phyloP scores from a whole-genome alignment of 352 stramenopile species.

The Phytophthora pistaciae region DNA sequence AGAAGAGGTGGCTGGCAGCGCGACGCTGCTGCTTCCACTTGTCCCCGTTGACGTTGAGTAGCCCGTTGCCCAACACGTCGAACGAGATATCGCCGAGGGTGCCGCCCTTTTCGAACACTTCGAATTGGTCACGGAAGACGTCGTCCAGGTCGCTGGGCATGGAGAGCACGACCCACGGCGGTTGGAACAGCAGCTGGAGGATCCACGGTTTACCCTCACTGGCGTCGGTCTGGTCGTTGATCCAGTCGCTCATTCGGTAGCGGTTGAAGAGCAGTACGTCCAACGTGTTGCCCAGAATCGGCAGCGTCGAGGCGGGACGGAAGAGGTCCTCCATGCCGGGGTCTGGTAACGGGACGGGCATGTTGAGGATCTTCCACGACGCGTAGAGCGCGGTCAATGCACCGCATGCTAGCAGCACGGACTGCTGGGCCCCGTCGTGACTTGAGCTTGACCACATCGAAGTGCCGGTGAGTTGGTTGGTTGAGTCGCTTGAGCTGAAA shows the following conservation, averaged over 20 bases:
- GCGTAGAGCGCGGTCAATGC: conserved; percentile 26
- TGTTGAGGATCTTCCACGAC: conserved; percentile 32
- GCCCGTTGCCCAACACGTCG: conserved; percentile 57
- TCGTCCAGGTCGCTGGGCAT: conserved; percentile 32
- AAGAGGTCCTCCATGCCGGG: conserved; percentile 32
- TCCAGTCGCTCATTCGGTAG: conserved; percentile 57
- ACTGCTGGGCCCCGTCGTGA: conserved; percentile 31
- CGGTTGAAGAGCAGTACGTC: conserved; percentile 36
- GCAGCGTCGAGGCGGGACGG: conserved; percentile 34
- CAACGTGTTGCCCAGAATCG: conserved; percentile 40
- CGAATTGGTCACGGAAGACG: conserved; percentile 47
- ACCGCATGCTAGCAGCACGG: conserved; percentile 24
- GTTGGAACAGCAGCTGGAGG: conserved; percentile 37
- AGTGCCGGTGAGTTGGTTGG: conserved; percentile 1
- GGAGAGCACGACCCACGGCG: conserved; percentile 44
- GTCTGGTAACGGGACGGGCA: conserved; percentile 32
- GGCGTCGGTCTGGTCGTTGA: conserved; percentile 47
- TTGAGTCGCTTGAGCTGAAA: conserved; percentile 11
- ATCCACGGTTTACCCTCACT: conserved; percentile 45
- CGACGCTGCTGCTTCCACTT: conserved; percentile 58
- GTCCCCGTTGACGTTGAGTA: conserved; percentile 48
- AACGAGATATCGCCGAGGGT: conserved; percentile 28
- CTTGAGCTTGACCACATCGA: conserved; percentile 39
- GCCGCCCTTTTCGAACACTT: conserved; percentile 47
- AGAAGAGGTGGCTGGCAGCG: conserved; percentile 80